These are phyloP conservation scores for Exophiala viscosa DNA, from an alignment of 2,329 filamentous ascomycete genomes.

Conservation along the genomic window DNA sequence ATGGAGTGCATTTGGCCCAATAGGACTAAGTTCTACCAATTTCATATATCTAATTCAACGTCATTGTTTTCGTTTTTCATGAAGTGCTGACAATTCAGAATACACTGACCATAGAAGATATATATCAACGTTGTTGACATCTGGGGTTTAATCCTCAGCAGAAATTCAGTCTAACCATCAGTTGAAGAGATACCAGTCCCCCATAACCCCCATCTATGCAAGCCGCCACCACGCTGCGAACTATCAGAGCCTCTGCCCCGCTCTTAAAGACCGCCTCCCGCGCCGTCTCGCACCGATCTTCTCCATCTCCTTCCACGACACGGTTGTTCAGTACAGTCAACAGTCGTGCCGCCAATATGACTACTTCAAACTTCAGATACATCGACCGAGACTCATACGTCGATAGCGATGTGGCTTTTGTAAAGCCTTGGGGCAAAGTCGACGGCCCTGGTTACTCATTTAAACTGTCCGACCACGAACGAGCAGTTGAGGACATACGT, in stretches of 20 bases:
- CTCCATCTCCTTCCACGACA: background rate
- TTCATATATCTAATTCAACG: no score
- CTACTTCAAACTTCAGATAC: constrained; percentile 57
- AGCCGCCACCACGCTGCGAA: constrained; percentile 4
- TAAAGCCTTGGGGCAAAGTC: constrained; percentile 63
- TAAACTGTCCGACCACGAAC: constrained; percentile 43
- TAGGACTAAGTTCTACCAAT: no score
- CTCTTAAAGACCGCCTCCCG: constrained; percentile 9
- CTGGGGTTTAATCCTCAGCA: no score
- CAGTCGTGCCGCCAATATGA: constrained; percentile 44
- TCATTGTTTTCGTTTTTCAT: no score
- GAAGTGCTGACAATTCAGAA: no score
- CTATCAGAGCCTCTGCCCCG: constrained; percentile 13
- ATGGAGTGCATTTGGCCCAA: no score
- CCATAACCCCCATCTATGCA: constrained; percentile 1
- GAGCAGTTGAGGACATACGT: constrained; percentile 55
- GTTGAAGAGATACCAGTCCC: background rate
- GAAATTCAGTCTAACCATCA: no score
- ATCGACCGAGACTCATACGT: constrained; percentile 54
- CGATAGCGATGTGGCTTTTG: constrained; percentile 32
- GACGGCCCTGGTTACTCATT: constrained; percentile 58
- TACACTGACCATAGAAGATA: no score
- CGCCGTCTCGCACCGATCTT: constrained; percentile 1
- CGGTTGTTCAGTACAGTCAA: constrained; percentile 7
- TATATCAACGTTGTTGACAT: no score